A percentile compares a stretch with the other conserved stretches of the same genome.
Evolutionary conservation across 495 filamentous ascomycete species (phyloP).

Genomic region (Aspergillus sparsus): DNA sequence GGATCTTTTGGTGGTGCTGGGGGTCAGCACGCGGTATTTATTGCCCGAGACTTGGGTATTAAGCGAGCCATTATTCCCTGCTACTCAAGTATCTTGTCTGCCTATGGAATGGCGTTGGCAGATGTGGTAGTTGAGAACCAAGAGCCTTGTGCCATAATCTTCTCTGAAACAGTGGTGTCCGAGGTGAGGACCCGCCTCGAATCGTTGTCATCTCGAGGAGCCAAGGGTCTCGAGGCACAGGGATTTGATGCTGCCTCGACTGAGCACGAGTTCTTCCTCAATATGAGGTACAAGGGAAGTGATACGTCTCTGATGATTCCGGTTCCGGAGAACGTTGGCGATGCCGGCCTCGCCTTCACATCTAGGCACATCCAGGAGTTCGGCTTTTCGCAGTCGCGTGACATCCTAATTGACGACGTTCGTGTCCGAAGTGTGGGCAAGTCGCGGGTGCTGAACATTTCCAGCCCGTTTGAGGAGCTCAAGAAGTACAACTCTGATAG

Average conservation of each 20-base stretch:
- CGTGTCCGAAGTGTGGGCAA: slow-evolving; percentile 85
- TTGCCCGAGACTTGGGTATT: slow-evolving; percentile 86
- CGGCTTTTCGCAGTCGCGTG: slow-evolving; percentile 85
- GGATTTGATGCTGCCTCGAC: slow-evolving; percentile 38
- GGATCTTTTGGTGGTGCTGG: slow-evolving; percentile 95
- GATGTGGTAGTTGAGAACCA: slow-evolving; percentile 94
- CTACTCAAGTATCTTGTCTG: slow-evolving; percentile 92
- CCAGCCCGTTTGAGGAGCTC: slow-evolving; percentile 51
- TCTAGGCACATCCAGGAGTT: slow-evolving; percentile 91
- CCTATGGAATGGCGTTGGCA: slow-evolving; percentile 95
- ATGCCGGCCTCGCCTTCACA: slow-evolving; percentile 80
- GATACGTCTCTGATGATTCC: slow-evolving; percentile 54
- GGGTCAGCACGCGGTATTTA: slow-evolving; percentile 94
- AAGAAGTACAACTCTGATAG: slow-evolving; percentile 54
- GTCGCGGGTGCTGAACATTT: slow-evolving; percentile 43
- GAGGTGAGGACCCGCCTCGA: slow-evolving; percentile 17
- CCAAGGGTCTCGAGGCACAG: slow-evolving; percentile 29
- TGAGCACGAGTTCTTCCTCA: slow-evolving; percentile 47
- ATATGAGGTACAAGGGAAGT: slow-evolving; percentile 52
- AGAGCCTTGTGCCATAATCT: slow-evolving; percentile 71
- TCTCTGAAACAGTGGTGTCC: slow-evolving; percentile 21
- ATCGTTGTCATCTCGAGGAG: slow-evolving; percentile 10
- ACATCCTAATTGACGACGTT: slow-evolving; percentile 92
- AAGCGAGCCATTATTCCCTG: slow-evolving; percentile 83
- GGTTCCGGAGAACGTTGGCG: slow-evolving; percentile 57